A percentile compares a stretch with the other conserved stretches of the same genome.
phyloP scores from a whole-genome alignment of 371 early-diverging fungal species.

The Phascolomyces articulosus region DNA sequence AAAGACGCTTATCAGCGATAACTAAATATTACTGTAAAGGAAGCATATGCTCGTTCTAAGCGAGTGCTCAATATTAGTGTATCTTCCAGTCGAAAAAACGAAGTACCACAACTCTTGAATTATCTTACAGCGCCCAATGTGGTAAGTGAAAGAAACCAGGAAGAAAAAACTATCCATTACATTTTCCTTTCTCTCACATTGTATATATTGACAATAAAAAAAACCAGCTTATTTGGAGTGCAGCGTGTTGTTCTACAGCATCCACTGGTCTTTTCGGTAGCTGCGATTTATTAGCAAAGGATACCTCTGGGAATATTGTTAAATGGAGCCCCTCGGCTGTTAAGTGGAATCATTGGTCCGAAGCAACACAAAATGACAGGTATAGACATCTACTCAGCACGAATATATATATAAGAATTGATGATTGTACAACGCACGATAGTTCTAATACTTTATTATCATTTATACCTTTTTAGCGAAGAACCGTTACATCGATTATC shows the following conservation, averaged over 20 bases:
- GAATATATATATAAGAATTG: background rate
- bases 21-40: constrained; percentile 30
- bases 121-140: constrained; percentile 79
- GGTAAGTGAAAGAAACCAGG: constrained; percentile 28
- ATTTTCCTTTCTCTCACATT: no score
- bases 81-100: constrained; percentile 65
- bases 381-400: constrained; percentile 11
- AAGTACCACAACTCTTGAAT: constrained; percentile 74
- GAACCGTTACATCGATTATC: constrained; percentile 65
- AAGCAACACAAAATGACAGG: constrained; percentile 51
- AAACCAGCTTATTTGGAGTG: constrained; percentile 78
- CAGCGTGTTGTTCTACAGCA: constrained; percentile 72
- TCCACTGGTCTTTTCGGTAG: constrained; percentile 56
- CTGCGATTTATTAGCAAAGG: constrained; percentile 69
- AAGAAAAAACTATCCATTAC: background rate
- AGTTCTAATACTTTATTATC: background rate
- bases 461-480: constrained; percentile 41
- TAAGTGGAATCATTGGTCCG: constrained; percentile 58
- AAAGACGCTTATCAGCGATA: background rate
- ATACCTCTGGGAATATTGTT: constrained; percentile 65
- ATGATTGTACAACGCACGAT: no score
- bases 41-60: constrained; percentile 67
- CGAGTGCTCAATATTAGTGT: constrained; percentile 76
- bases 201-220: no score
- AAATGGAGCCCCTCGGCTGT: constrained; percentile 65